Evolutionary conservation across 2,329 filamentous ascomycete genomes (phyloP).

Genomic region (Tricladium varicosporioides): DNA sequence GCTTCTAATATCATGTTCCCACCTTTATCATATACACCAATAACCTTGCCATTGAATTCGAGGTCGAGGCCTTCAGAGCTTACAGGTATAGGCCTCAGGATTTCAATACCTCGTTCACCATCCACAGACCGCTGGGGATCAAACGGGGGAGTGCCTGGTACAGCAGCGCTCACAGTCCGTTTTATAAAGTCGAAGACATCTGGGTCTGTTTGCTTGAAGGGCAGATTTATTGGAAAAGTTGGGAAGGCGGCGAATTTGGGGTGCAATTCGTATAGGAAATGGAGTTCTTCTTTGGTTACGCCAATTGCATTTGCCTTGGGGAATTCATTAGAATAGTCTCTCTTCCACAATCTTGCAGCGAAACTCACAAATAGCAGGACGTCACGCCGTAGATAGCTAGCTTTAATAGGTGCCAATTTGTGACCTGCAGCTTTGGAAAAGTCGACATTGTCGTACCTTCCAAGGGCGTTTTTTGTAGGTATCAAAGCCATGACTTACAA

Average conservation of each 20-base stretch:
- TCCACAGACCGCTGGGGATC: slow-evolving; percentile 42
- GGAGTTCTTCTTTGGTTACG: slow-evolving; percentile 38
- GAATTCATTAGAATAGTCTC: background rate
- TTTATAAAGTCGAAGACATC: slow-evolving; percentile 44
- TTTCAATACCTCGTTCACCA: slow-evolving; percentile 41
- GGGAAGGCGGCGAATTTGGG: slow-evolving; percentile 44
- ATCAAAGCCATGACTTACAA: slow-evolving; percentile 8
- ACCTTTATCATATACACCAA: slow-evolving; percentile 47
- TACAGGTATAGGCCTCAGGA: slow-evolving; percentile 38
- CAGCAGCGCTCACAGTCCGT: slow-evolving; percentile 34
- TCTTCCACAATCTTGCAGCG: background rate
- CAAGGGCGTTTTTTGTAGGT: slow-evolving; percentile 38
- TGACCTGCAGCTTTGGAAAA: slow-evolving; percentile 40
- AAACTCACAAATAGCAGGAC: slow-evolving; percentile 39
- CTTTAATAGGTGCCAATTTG: slow-evolving; percentile 39
- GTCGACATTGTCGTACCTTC: slow-evolving; percentile 42
- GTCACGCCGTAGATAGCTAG: slow-evolving; percentile 43
- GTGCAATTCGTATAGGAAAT: slow-evolving; percentile 45
- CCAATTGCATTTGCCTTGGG: slow-evolving; percentile 40
- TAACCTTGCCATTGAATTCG: slow-evolving; percentile 40
- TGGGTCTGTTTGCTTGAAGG: slow-evolving; percentile 45
- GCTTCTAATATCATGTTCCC: slow-evolving; percentile 43
- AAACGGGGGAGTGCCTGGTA: slow-evolving; percentile 41
- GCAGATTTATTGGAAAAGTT: slow-evolving; percentile 46
- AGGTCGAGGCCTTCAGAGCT: slow-evolving; percentile 37